Base-by-base conservation (phyloP, 164 flowering plant genomes). In the Stephania cephalantha region DNA sequence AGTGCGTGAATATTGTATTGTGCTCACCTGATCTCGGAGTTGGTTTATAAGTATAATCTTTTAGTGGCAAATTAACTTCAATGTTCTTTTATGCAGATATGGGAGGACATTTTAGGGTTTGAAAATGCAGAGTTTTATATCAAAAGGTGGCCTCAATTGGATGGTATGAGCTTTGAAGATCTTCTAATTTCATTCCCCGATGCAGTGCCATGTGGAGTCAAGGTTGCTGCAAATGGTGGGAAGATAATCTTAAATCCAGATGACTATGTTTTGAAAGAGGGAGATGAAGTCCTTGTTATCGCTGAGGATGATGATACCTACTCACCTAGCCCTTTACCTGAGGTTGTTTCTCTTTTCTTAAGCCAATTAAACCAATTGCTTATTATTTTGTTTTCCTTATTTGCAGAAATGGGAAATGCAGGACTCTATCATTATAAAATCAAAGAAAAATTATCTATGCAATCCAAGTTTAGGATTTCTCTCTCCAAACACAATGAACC, bases 41-140 rank as follows among this genome's bases (percentile, higher is more conserved):
- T 35, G 42, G 42, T 2, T 35, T 35, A 35, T 35, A 35, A 35
- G 42, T 55, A 12, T 55, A 55, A 55, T 55, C 17, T 15, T 55
- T 9, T 55, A 12, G 63, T 18, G 7, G n/a, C 13, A 55, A 55
- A 55, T 55, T 30, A 64, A 25, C 31, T 64, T 12, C 45, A 3
- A 45, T 67, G 15, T 15, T 75, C 73, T 73, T 53, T 18, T 73
- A 29, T 75, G 76, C 89, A 94, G 98, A 94, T 92, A 85, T 92
- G 97, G 98, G 98, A 94, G 78, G 94, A 94, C 78, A 91, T 94
- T 72, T 81, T 94, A 82, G 98, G 98, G 67, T 94, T 94, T 82
- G 98, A 94, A 87, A 94, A 94, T 87, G 93, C 91, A 42, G 98
- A 94, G 79, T 92, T 94, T 80, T 94, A 94, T 86, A 88, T 94